These are phyloP conservation scores for Ogataea paraovalis DNA, from an alignment of 805 yeast species.

Conservation along the genomic window DNA sequence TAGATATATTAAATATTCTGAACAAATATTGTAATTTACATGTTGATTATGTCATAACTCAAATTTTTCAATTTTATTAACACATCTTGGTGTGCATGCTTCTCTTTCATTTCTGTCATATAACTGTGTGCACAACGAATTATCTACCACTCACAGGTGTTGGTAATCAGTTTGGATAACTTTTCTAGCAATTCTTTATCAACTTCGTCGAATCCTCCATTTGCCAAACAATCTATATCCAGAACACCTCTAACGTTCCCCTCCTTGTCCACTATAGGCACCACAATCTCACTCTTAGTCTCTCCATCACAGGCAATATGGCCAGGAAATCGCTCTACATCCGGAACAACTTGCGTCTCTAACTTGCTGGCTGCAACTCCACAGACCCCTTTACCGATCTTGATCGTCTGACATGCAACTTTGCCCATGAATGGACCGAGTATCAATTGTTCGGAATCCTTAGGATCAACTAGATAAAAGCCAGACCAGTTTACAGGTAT, in stretches of 20 bases:
- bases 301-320: slow-evolving; percentile 98
- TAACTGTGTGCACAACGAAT: too few species aligned
- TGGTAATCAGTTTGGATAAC: slow-evolving; percentile 49
- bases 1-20: too few species aligned
- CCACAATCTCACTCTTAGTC: slow-evolving; percentile 89
- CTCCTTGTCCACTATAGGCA: slow-evolving; percentile 53
- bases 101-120: too few species aligned
- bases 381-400: slow-evolving; percentile 84
- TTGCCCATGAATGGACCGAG: slow-evolving; percentile 96
- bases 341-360: slow-evolving; percentile 67
- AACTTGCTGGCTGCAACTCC: slow-evolving; percentile 68
- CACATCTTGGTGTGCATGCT: too few species aligned
- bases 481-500: slow-evolving; percentile 87
- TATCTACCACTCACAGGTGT: slow-evolving; percentile 52
- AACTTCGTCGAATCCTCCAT: slow-evolving; percentile 59
- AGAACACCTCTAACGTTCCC: slow-evolving; percentile 65
- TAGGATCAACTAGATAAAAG: slow-evolving; percentile 59
- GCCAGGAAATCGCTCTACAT: slow-evolving; percentile 79
- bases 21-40: too few species aligned
- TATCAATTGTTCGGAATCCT: slow-evolving; percentile 43
- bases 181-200: slow-evolving; percentile 60
- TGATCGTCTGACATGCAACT: slow-evolving; percentile 87
- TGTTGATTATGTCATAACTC: too few species aligned
- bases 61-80: too few species aligned
- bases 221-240: slow-evolving; percentile 74